Conservation (phyloP, 1,284 basidiomycete genomes). For the Paramarasmius palmivorus region DNA sequence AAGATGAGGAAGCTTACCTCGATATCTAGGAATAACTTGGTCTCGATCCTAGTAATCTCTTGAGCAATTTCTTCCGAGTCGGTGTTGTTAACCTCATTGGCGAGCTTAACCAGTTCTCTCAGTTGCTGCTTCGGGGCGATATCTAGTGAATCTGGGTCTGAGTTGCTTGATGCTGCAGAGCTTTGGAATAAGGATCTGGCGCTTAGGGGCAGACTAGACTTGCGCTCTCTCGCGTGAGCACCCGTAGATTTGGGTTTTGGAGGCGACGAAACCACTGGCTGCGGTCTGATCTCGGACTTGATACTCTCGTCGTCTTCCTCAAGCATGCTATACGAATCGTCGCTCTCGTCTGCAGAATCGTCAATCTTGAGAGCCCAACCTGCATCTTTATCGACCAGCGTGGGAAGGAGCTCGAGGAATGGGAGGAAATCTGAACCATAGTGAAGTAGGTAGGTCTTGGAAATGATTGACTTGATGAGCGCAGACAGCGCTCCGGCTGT, state of each 20-base stretch:
- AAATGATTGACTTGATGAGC: conserved; percentile 72
- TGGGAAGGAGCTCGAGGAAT: conserved; percentile 67
- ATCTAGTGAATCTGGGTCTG: conserved; percentile 26
- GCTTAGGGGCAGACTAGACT: conserved; percentile 58
- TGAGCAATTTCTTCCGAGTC: conserved; percentile 70
- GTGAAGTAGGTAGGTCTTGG: conserved; percentile 76
- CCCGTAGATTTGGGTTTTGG: conserved; percentile 3
- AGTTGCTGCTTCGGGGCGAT: conserved; percentile 53
- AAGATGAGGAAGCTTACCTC: conserved; percentile 44
- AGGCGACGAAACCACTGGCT: conserved; percentile 19
- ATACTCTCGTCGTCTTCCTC: conserved; percentile 54
- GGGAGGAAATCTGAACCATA: conserved; percentile 80
- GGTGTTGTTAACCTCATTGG: conserved; percentile 51
- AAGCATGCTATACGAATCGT: conserved; percentile 54
- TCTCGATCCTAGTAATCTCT: conserved; percentile 74
- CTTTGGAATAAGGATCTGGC: conserved; percentile 37
- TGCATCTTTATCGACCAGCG: conserved; percentile 61
- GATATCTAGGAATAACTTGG: conserved; percentile 65
- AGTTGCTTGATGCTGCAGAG: conserved; percentile 22
- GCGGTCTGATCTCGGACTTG: conserved; percentile 24
- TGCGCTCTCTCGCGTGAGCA: conserved; percentile 49
- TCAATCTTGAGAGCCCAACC: conserved; percentile 71
- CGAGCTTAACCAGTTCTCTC: conserved; percentile 58
- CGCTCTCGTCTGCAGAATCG: conserved; percentile 56
- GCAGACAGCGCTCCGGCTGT: conserved; percentile 71